phyloP scores from a whole-genome alignment of 306 rosid species.

The Quercus cerris region DNA sequence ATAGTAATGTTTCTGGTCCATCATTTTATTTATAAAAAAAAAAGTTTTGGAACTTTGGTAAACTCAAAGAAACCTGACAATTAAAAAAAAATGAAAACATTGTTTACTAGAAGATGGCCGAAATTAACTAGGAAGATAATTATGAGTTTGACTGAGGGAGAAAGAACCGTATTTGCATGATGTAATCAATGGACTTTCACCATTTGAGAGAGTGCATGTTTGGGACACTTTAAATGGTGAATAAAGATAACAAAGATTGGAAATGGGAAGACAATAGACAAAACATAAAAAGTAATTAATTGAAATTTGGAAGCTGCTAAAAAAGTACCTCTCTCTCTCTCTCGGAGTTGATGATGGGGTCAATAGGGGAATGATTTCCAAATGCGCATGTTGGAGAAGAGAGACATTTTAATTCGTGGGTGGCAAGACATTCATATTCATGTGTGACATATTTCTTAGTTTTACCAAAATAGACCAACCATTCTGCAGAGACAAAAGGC shows the following conservation, averaged over 20 bases:
- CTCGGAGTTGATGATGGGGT: slow-evolving; percentile 24
- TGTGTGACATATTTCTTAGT: neutral
- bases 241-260: neutral
- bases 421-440: slow-evolving; percentile 4
- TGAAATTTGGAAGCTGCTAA: neutral
- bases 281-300: neutral
- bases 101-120: neutral
- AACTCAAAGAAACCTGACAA: neutral
- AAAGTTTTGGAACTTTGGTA: no score
- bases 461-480: slow-evolving; percentile 3
- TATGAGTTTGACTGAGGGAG: neutral
- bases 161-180: neutral
- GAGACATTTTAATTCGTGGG: neutral
- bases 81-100: neutral
- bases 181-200: neutral
- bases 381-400: slow-evolving; percentile 21
- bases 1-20: neutral
- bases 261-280: neutral
- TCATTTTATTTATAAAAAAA: neutral
- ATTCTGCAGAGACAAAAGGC: slow-evolving; percentile 13
- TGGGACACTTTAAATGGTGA: neutral
- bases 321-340: neutral
- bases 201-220: neutral
- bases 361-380: slow-evolving; percentile 35
- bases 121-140: neutral